phyloP scores from a whole-genome alignment of 2,329 filamentous ascomycete genomes.

The Pseudogymnoascus sp. region DNA sequence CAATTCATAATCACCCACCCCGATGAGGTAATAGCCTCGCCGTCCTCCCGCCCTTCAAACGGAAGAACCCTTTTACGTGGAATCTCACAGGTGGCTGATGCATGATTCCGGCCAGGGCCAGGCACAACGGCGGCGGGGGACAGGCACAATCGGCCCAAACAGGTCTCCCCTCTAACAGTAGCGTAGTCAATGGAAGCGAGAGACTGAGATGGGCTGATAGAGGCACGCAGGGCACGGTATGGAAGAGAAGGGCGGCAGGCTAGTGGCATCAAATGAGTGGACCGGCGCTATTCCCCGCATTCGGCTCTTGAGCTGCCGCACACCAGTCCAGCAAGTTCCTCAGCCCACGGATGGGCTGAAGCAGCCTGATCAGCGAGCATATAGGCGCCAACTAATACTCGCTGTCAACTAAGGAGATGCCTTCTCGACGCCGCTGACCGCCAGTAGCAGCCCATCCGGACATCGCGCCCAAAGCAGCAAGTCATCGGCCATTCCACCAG shows the following conservation, averaged over 20 bases:
- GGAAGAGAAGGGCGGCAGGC: background rate
- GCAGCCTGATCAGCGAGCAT: background rate
- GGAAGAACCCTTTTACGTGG: background rate
- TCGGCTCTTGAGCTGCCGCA: background rate
- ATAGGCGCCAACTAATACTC: background rate
- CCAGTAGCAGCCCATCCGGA: background rate
- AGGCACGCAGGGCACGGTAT: background rate
- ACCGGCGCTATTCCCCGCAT: background rate
- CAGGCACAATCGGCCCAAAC: background rate
- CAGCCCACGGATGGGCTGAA: background rate
- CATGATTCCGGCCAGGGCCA: background rate
- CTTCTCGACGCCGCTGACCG: background rate
- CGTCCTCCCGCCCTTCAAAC: background rate
- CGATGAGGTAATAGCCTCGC: conserved; percentile 1
- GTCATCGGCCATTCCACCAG: background rate
- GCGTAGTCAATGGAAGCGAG: background rate
- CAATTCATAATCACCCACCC: background rate
- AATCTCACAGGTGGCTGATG: background rate
- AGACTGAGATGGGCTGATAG: background rate
- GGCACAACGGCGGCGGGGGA: background rate
- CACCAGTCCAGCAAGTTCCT: background rate
- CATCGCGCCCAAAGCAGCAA: background rate
- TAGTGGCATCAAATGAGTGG: background rate
- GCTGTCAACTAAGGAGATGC: background rate
- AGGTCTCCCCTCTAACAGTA: background rate